Base-by-base conservation (phyloP, 2,329 filamentous ascomycete species). In the Simplicillium aogashimaense region DNA sequence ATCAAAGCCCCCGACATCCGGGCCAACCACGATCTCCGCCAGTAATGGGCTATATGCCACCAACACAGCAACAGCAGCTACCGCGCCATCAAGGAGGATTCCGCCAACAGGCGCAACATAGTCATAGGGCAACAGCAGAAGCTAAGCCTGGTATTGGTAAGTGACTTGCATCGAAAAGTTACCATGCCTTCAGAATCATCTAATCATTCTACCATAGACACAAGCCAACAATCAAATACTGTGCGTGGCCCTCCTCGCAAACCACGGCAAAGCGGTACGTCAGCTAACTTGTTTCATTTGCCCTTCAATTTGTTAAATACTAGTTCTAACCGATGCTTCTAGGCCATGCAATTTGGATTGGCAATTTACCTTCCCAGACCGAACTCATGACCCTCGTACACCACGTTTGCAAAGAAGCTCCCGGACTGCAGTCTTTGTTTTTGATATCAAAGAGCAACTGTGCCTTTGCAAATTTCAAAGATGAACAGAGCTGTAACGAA, bases 391-490 rank as follows among this genome's bases (percentile, higher is more conserved):
- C 76, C 43, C 66, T 97, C n/a, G 94, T 95, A 39, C 79, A 92
- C 44, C 86, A 95, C 56, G 92, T 95, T 43, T 94, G 86, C 45
- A 78, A 77, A 46, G 83, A 89, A 48, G 81, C 86, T 0, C 74
- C 72, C 0, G 76, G 88, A 2, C 77, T 97, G 16, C 85, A 95
- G 56, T 95, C 88, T 36, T 67, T 97, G 1, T 95, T 97, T 50
- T 66, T 97, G 29, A 97, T 97, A 32, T 90, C 89, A 0, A 95
- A 95, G 59, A 95, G 89, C 58, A 95, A 95, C 56, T 97, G 90
- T 54, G 90, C 89, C 0, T 97, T 97, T 64, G 87, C 94, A 48
- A 97, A 97, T 55, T 97, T 94, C 58, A 85, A 81, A 46, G 83
- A 86, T 38, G 88, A 95, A 52, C 64, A 69, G 3, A 78, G 79